A percentile compares a stretch with the other conserved stretches of the same genome.
Evolutionary conservation across 164 flowering plant genomes (phyloP).

Genomic region (Amborella trichopoda): DNA sequence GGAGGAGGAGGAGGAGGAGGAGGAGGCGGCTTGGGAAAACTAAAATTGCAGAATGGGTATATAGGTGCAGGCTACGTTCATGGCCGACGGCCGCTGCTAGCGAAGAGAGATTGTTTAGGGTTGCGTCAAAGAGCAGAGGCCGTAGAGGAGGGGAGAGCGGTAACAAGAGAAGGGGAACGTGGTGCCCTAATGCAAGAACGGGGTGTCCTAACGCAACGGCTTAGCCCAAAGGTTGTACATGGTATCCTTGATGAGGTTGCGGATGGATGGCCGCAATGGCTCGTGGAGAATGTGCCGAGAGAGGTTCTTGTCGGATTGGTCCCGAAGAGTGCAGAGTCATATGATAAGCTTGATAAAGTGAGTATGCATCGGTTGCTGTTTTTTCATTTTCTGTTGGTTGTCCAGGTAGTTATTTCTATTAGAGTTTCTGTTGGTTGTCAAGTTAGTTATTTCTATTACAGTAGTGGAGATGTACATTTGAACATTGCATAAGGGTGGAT

Average conservation of each 20-base stretch:
- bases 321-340: conserved; percentile 56
- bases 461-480: neutral
- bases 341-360: conserved; percentile 60
- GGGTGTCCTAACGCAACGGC: conserved; percentile 5
- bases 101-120: conserved; percentile 12
- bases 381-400: neutral
- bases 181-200: conserved; percentile 7
- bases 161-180: conserved; percentile 7
- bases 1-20: too few relatives aligned
- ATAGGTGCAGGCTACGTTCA: conserved; percentile 6
- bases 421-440: neutral
- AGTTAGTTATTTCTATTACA: neutral
- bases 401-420: neutral
- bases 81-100: conserved; percentile 21
- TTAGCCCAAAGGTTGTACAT: conserved; percentile 2
- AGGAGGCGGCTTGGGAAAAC: conserved; percentile 23
- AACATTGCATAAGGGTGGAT: neutral
- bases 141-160: conserved; percentile 3
- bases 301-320: conserved; percentile 42
- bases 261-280: conserved; percentile 72
- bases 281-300: conserved; percentile 39
- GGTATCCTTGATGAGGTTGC: conserved; percentile 21
- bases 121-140: conserved; percentile 2
- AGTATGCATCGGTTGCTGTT: neutral
- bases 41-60: conserved; percentile 40